Evolutionary conservation across 2,329 filamentous ascomycete genomes (phyloP), one percentile per base, ranked within the genome.

Genomic region (Epichloe baconii): DNA sequence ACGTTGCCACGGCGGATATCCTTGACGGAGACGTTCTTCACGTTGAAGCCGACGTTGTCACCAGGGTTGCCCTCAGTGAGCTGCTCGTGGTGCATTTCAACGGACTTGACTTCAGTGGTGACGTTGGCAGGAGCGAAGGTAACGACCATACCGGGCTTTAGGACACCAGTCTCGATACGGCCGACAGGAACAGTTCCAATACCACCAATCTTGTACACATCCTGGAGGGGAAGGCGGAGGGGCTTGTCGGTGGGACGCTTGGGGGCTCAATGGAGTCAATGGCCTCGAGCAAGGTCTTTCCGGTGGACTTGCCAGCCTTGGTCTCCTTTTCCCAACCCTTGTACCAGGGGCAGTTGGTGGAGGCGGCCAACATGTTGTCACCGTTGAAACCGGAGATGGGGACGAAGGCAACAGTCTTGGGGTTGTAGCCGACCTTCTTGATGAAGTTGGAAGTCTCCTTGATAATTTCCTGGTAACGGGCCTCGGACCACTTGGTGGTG

Each of bases 21-120:
- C 90, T 98, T 98, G 79, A 98, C 93, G 76, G 93, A 97, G 69
- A 98, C 93, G 93, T 98, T 98, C 90, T 98, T 98, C 79, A 98
- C 91, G 88, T 98, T 98, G 90, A 98, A 98, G 68, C 93, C 93
- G 74, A 98, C 93, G 82, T 98, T 98, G 88, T 98, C 93, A 85
- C 93, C 93, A 70, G 93, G 93, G 62, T 87, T 70, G 87, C 93
- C 93, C 83, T 95, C 85, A 61, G 72, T 57, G 65, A 98, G 90
- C 86, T 96, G 90, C 82, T 96, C 88, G 89, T 97, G 91, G 85
- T 96, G 91, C 93, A 98, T 98, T 82, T 98, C 93, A 69, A 98
- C 93, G 76, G 91, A 97, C 89, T 98, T 98, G 84, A 97, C 93
- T 88, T 98, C 93, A 82, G 93, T 97, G 85, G 93, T 97, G 74